A percentile compares a stretch with the other conserved stretches of the same genome.
phyloP scores from a whole-genome alignment of 1,284 basidiomycete genomes.

The Sanguinoderma infundibulare region DNA sequence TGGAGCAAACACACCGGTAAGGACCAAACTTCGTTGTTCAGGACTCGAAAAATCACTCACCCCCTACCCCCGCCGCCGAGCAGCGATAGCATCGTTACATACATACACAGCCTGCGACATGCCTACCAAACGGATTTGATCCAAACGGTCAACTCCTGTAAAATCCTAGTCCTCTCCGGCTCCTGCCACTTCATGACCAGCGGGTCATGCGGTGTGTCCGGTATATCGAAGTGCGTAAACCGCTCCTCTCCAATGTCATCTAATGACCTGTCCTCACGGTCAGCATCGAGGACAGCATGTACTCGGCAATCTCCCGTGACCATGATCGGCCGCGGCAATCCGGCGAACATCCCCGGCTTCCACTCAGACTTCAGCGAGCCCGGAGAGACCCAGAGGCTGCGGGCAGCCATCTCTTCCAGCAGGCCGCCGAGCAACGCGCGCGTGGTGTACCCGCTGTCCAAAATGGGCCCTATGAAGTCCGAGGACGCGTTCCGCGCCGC shows the following conservation, averaged over 20 bases:
- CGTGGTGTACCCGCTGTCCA: conserved; percentile 35
- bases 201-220: no score
- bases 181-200: no score
- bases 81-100: no score
- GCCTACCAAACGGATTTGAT: no score
- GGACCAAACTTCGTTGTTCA: no score
- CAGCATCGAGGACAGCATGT: conserved; percentile 52
- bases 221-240: no score
- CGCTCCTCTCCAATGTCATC: conserved; percentile 51
- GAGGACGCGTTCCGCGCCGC: conserved; percentile 36
- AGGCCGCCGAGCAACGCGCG: conserved; percentile 48
- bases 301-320: conserved; percentile 56
- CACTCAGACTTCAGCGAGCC: conserved; percentile 46
- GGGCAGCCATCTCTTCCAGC: conserved; percentile 42
- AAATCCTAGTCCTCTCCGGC: no score
- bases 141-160: no score
- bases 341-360: conserved; percentile 45
- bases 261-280: conserved; percentile 31
- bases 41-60: no score
- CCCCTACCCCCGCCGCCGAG: no score
- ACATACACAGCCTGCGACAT: no score
- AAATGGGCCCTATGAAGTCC: conserved; percentile 44
- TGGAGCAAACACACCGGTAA: no score
- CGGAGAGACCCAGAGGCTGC: conserved; percentile 60
- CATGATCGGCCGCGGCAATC: conserved; percentile 61